Evolutionary conservation across 73 alveolate genomes (phyloP).

Genomic region (Paramecium octaurelia): DNA sequence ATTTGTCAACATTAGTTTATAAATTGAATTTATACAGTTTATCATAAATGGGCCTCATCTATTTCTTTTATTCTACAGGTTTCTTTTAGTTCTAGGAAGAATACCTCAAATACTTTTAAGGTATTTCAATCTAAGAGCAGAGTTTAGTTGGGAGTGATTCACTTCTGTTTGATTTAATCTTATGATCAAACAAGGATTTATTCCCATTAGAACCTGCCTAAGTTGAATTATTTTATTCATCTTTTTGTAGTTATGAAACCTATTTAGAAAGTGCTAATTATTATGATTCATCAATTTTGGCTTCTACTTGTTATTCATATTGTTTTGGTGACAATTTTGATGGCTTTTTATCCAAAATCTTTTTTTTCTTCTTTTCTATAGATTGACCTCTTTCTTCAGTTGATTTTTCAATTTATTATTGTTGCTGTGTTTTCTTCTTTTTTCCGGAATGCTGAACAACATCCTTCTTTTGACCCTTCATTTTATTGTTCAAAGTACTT

Average conservation of each 20-base stretch:
- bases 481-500: background rate
- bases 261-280: background rate
- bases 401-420: background rate
- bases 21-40: background rate
- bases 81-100: background rate
- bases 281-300: background rate
- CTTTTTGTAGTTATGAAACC: background rate
- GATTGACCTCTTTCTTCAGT: background rate
- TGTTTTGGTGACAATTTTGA: background rate
- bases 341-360: background rate
- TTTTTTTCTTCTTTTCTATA: background rate
- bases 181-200: background rate
- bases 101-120: background rate
- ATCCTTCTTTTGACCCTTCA: background rate
- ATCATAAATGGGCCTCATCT: background rate
- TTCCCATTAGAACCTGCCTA: background rate
- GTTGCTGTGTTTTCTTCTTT: background rate
- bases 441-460: background rate
- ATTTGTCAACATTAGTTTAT: slow-evolving; percentile 32
- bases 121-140: background rate
- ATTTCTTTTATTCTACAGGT: background rate
- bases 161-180: background rate
- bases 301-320: background rate
- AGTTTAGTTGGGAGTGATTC: background rate
- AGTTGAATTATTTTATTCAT: background rate